Percentiles rank a stretch among this genome's conserved stretches.
These are phyloP conservation scores for Gentiana straminea DNA, from an alignment of 257 asterid species.

Conservation along the genomic window DNA sequence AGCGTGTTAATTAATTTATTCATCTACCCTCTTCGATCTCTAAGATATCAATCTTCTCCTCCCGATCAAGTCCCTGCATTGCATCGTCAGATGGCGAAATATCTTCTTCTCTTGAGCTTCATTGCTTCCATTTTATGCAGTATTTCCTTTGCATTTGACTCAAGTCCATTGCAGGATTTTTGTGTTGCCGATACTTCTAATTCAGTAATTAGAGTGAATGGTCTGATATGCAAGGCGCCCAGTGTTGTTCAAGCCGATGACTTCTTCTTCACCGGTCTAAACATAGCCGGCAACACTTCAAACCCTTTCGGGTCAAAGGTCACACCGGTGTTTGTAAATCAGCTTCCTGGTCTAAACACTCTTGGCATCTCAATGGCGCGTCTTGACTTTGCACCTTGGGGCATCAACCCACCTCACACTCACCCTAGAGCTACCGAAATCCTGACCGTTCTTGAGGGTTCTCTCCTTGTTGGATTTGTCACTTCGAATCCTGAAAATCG, in stretches of 20 bases:
- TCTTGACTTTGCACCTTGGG: background rate
- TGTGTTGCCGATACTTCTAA: slow-evolving; percentile 2
- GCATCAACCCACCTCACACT: slow-evolving; percentile 8
- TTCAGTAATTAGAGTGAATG: slow-evolving; percentile 1
- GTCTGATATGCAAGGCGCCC: slow-evolving; percentile 16
- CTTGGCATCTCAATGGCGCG: slow-evolving; percentile 6
- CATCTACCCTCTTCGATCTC: too few relatives aligned
- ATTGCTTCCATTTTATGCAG: background rate
- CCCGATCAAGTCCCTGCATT: too few relatives aligned
- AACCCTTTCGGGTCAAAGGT: slow-evolving; percentile 15
- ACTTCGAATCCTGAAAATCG: slow-evolving; percentile 5
- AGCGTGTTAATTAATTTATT: too few relatives aligned
- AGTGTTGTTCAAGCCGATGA: slow-evolving; percentile 5
- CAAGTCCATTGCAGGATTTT: slow-evolving; percentile 17
- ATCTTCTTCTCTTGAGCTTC: background rate
- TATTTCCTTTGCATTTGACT: slow-evolving; percentile 4
- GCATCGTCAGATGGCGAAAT: too few relatives aligned
- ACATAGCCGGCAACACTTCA: slow-evolving; percentile 14
- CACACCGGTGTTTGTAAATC: background rate
- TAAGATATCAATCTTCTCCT: too few relatives aligned
- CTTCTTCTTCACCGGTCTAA: slow-evolving; percentile 22
- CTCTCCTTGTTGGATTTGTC: slow-evolving; percentile 2
- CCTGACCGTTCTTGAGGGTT: background rate
- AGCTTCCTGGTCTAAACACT: slow-evolving; percentile 6
- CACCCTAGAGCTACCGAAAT: slow-evolving; percentile 12